Evolutionary conservation across 176 grass and related monocot species (phyloP).

Genomic region (Musa beccarii): DNA sequence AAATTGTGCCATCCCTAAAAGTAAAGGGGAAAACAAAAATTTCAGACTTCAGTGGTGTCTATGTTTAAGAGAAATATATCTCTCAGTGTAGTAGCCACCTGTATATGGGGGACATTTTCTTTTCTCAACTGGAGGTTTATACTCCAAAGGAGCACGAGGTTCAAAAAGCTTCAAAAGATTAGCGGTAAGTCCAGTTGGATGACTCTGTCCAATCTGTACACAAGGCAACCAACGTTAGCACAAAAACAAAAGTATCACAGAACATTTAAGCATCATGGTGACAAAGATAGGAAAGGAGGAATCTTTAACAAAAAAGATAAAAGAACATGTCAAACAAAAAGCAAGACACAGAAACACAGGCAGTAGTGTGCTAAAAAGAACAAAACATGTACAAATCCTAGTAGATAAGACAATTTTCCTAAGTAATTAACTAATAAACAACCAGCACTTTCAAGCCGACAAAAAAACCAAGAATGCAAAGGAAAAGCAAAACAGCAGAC

Average conservation of each 20-base stretch:
- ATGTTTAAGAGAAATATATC: neutral
- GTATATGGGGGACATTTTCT: conserved; percentile 55
- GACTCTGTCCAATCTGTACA: conserved; percentile 72
- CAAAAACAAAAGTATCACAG: neutral
- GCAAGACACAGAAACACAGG: too few species aligned
- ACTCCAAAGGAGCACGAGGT: conserved; percentile 58
- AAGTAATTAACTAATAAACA: too few species aligned
- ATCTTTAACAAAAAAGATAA: too few species aligned
- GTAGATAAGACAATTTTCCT: too few species aligned
- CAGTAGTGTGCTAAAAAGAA: too few species aligned
- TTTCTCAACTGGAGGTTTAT: conserved; percentile 70
- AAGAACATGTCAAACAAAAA: too few species aligned
- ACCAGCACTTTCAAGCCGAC: too few species aligned
- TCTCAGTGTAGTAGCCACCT: conserved; percentile 17
- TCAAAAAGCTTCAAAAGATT: conserved; percentile 95
- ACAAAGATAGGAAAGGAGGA: too few species aligned
- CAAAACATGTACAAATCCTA: too few species aligned
- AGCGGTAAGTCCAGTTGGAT: conserved; percentile 70
- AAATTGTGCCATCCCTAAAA: conserved; percentile 53
- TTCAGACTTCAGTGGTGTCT: neutral
- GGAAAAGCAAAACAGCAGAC: too few species aligned
- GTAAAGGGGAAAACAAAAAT: neutral
- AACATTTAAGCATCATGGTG: too few species aligned
- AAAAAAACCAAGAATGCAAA: too few species aligned
- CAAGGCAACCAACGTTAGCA: neutral